These are phyloP conservation scores for Dactylella cylindrospora DNA, from an alignment of 2,329 filamentous ascomycete species.

Conservation along the genomic window DNA sequence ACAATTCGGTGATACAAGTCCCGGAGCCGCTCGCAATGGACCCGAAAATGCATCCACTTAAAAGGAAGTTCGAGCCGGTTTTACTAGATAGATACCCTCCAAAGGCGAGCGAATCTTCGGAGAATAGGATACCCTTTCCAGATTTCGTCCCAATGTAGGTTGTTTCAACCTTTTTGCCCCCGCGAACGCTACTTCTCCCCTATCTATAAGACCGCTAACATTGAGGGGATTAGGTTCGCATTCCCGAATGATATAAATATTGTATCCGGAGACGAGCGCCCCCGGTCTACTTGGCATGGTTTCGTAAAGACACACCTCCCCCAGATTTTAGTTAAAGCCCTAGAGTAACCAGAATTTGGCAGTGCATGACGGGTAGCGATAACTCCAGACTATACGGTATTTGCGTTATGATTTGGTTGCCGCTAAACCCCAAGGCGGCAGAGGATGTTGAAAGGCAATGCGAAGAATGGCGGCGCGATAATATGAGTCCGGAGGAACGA, in stretches of 20 bases:
- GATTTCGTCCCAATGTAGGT: slow-evolving; percentile 88
- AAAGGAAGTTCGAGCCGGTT: slow-evolving; percentile 93
- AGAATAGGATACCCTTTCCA: slow-evolving; percentile 80
- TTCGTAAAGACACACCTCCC: slow-evolving; percentile 57
- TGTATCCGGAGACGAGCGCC: slow-evolving; percentile 89
- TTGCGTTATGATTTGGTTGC: slow-evolving; percentile 88
- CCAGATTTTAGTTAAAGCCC: slow-evolving; percentile 1
- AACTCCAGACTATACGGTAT: slow-evolving; percentile 90
- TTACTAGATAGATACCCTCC: slow-evolving; percentile 90
- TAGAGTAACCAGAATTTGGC: slow-evolving; percentile 19
- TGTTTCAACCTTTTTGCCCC: no score
- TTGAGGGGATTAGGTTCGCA: slow-evolving; percentile 63
- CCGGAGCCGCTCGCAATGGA: slow-evolving; percentile 87
- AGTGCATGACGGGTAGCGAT: slow-evolving; percentile 89
- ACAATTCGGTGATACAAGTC: slow-evolving; percentile 94
- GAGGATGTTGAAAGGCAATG: slow-evolving; percentile 80
- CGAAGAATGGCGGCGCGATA: slow-evolving; percentile 78
- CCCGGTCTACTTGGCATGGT: slow-evolving; percentile 96
- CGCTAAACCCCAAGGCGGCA: slow-evolving; percentile 76
- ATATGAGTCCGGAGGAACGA: slow-evolving; percentile 87
- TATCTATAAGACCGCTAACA: slow-evolving; percentile 3
- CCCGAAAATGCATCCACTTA: slow-evolving; percentile 92
- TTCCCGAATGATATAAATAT: slow-evolving; percentile 98
- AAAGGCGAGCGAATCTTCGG: slow-evolving; percentile 74
- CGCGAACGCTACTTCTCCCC: no score